A percentile compares a stretch with the other conserved stretches of the same genome.
Conservation (phyloP, 2,329 filamentous ascomycete species). For the Penicillium hordei region DNA sequence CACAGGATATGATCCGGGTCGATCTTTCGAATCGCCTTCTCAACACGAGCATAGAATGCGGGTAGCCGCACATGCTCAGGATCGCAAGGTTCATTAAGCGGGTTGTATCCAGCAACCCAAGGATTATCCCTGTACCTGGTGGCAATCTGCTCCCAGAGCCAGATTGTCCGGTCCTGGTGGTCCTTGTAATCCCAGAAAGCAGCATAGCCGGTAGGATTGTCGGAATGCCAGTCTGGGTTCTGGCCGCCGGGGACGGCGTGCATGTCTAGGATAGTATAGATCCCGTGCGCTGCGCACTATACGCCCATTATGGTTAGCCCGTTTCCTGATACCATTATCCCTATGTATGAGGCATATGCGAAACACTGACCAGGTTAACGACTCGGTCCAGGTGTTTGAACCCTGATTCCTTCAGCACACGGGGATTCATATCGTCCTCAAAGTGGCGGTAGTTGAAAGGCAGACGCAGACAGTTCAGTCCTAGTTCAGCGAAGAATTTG, state of each 20-base stretch:
- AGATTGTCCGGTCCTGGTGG: constrained; percentile 51
- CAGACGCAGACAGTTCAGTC: constrained; percentile 59
- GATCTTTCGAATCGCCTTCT: constrained; percentile 48
- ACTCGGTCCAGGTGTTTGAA: constrained; percentile 52
- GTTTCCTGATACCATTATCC: background rate
- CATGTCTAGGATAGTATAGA: constrained; percentile 55
- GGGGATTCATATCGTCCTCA: constrained; percentile 50
- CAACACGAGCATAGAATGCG: constrained; percentile 49
- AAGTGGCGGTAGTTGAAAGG: constrained; percentile 62
- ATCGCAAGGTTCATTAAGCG: constrained; percentile 54
- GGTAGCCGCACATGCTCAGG: constrained; percentile 48
- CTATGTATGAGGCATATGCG: background rate
- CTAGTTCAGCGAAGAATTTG: constrained; percentile 56
- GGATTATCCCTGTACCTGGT: constrained; percentile 47
- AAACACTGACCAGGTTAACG: constrained; percentile 40
- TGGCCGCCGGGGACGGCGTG: constrained; percentile 53
- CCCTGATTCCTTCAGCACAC: constrained; percentile 46
- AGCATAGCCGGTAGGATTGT: constrained; percentile 48
- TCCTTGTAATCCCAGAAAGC: constrained; percentile 55
- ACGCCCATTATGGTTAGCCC: background rate
- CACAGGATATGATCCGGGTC: constrained; percentile 51
- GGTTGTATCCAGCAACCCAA: constrained; percentile 55
- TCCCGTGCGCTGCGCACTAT: constrained; percentile 46
- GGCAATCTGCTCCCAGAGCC: constrained; percentile 52
- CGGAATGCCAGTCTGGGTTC: constrained; percentile 54